Conservation (phyloP, 1,284 basidiomycete genomes). For the Trametes sp. region DNA sequence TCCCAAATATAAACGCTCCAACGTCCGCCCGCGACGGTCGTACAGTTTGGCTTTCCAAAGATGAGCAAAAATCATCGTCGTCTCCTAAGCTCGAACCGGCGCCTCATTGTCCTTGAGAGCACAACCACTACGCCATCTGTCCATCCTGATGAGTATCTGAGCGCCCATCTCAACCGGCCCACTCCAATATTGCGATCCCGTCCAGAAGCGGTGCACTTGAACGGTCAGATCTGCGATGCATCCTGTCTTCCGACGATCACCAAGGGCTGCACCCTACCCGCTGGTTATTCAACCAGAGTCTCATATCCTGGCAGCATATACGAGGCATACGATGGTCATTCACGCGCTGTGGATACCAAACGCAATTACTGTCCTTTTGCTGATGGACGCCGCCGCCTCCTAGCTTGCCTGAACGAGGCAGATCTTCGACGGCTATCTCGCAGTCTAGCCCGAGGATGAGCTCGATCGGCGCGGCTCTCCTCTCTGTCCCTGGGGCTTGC, state of each 20-base stretch:
- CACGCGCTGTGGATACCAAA: not conserved
- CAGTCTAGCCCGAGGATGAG: not conserved
- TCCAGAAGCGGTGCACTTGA: too few relatives aligned
- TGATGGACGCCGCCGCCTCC: not conserved
- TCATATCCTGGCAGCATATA: too few relatives aligned
- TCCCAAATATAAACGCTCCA: too few relatives aligned
- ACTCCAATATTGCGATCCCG: too few relatives aligned
- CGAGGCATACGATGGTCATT: too few relatives aligned
- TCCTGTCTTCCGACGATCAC: not conserved
- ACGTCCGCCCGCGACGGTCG: too few relatives aligned
- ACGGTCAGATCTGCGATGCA: too few relatives aligned
- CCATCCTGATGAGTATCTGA: not conserved
- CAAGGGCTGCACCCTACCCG: not conserved
- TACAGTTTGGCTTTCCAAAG: too few relatives aligned
- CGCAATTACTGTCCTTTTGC: not conserved
- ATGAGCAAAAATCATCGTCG: too few relatives aligned
- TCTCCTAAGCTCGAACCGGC: too few relatives aligned
- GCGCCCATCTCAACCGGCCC: not conserved
- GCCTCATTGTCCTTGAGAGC: too few relatives aligned
- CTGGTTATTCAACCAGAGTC: too few relatives aligned
- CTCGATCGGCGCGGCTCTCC: conserved; percentile 10
- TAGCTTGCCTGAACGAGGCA: not conserved
- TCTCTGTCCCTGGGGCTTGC: not conserved
- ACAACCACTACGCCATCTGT: not conserved
- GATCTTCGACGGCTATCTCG: not conserved